Base-by-base conservation (phyloP, 2,329 filamentous ascomycete genomes). In the Sarocladiaceae sp. region DNA sequence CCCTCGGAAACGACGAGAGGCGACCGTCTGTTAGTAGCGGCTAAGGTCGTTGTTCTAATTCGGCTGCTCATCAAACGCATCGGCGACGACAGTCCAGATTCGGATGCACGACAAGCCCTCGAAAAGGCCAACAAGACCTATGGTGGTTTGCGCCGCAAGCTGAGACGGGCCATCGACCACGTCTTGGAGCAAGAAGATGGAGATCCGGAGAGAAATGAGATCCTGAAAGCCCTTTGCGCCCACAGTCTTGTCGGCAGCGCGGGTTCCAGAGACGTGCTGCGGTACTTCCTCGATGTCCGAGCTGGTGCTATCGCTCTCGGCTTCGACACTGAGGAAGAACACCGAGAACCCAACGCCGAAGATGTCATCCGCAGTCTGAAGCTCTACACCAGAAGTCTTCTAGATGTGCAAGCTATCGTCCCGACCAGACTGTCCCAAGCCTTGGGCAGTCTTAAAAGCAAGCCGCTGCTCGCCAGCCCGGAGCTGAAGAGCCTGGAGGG, bases 221-320 rank as follows among this genome's bases (percentile, higher is more conserved):
- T 93, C 13, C 68, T 91, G 11, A 83, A 88, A 53, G 81, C 83
- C 1, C 72, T 96, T 52, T 85, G 82, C 45, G 89, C 90, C 0
- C 90, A 89, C 59, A 89, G 88, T 49, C 70, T 97, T 42, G 80
- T 82, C 1, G 89, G 85, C 3, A 94, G 80, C 55, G 88, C 85
- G 1, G 85, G 88, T 0, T 81, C 87, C 0, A 81, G 78, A 46
- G 89, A 95, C 58, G 84, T 88, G 1, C 64, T 96, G 44, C 72
- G 79, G 6, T 82, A 93, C 62, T 91, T 96, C 54, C 73, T 94
- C 41, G 74, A 81, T 43, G 76, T 89, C 6, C 75, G 91, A 34
- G 74, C 78, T 32, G 78, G 85, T 46, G 81, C 82, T 23, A 81
- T 95, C 55, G 70, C 75, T 0, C 64, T 74, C 31, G 74, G 78